phyloP scores from a whole-genome alignment of 495 filamentous ascomycete species.

The Xylaria palmicola region DNA sequence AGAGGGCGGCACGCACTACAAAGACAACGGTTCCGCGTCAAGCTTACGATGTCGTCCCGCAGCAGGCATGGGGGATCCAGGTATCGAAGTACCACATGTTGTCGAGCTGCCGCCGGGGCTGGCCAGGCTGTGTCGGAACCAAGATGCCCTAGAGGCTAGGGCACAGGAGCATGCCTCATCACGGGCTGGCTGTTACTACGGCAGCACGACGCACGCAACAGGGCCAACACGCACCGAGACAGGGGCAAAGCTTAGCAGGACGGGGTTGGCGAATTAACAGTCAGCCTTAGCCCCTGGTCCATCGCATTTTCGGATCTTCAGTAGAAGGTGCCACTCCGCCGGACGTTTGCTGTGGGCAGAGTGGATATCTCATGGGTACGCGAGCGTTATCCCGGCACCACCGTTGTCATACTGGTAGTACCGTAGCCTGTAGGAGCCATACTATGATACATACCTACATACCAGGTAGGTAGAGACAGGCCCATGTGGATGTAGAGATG shows the following conservation, averaged over 20 bases:
- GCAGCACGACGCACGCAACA: not conserved
- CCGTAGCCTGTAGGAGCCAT: too few relatives aligned
- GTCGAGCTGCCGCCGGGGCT: not conserved
- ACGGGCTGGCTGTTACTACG: too few relatives aligned
- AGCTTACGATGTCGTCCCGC: constrained; percentile 8
- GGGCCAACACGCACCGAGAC: not conserved
- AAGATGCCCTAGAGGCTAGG: not conserved
- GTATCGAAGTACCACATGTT: constrained; percentile 11
- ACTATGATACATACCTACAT: too few relatives aligned
- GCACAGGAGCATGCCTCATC: constrained; percentile 1
- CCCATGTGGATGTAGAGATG: too few relatives aligned
- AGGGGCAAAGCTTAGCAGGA: constrained; percentile 9
- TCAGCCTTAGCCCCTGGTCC: constrained; percentile 4
- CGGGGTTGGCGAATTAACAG: constrained; percentile 9
- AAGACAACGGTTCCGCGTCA: not conserved
- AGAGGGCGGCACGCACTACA: not conserved
- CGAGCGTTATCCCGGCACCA: not conserved
- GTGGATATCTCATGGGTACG: constrained; percentile 8
- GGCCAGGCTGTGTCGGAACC: constrained; percentile 4
- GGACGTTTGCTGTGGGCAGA: not conserved
- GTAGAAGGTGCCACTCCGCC: not conserved
- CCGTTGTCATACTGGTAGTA: too few relatives aligned
- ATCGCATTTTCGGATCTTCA: constrained; percentile 4
- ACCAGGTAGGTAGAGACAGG: too few relatives aligned
- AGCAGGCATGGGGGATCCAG: not conserved